Base-by-base conservation (phyloP, 345 rosid species). In the Lepidium sativum region DNA sequence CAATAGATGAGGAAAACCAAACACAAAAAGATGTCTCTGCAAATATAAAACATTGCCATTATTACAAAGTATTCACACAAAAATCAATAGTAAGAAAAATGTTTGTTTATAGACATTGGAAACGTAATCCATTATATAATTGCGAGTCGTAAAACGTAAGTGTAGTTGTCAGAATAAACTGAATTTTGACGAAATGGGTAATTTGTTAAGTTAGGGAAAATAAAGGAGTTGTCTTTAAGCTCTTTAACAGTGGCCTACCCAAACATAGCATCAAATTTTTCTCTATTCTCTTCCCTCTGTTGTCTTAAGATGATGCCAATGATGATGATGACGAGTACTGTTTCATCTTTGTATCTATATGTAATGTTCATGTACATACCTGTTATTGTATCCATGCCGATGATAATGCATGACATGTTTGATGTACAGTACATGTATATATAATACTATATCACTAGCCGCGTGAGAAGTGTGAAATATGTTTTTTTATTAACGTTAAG, bases 161-260 rank as follows among this genome's bases (percentile, higher is more conserved):
- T 69, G 45, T 44, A 45, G 59, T 18, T 64, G 65, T 71, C 75
- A 64, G 75, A 64, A 39, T 51, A 71, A 63, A 71, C 70, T 65
- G 70, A 56, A n/a, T 63, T 63, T 64, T 71, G 59, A 63, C 59
- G 54, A 71, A 55, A 71, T 65, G 32, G 66, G 60, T 49, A 58
- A 55, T 58, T 58, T 50, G 60, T 44, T 57, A 63, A 71, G 21
- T 71, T 39, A 6, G 54, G 76, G 51, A 65, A 27, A 58, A 57
- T 31, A 58, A 72, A 72, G 60, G 54, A 41, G 55, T 65, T 58
- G 48, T 25, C 67, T 62, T 72, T 65, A 57, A 45, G 52, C 65
- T 55, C 70, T 64, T 66, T 23, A 32, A 39, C 70, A 49, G 33
- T 63, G 70, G 68, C 74, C 69, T 35, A 37, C 62, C 62, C 56